A percentile compares a stretch with the other conserved stretches of the same genome.
phyloP scores from a whole-genome alignment of 1,284 basidiomycete genomes.

The Termitomyces sp. region DNA sequence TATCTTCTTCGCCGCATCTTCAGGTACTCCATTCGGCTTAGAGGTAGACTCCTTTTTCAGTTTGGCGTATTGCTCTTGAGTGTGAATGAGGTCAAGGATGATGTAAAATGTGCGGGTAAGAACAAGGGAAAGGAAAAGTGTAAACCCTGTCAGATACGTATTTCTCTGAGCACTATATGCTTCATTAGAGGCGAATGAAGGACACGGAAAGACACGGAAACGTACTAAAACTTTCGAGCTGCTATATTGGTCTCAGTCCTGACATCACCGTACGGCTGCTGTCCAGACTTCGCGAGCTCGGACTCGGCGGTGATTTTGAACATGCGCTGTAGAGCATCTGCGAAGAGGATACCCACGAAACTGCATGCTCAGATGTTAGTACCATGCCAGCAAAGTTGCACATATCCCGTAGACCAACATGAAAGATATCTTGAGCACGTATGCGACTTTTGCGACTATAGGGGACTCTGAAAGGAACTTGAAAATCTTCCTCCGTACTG shows the following conservation, averaged over 20 bases:
- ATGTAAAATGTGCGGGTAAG: slow-evolving; percentile 91
- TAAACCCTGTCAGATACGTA: slow-evolving; percentile 89
- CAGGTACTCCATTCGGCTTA: slow-evolving; percentile 16
- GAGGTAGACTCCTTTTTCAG: slow-evolving; percentile 59
- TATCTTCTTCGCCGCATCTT: slow-evolving; percentile 57
- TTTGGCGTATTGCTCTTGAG: slow-evolving; percentile 83
- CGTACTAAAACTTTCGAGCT: slow-evolving; percentile 90
- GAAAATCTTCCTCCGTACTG: slow-evolving; percentile 69
- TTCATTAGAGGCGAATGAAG: neutral
- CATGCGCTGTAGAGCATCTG: slow-evolving; percentile 94
- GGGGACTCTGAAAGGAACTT: slow-evolving; percentile 69
- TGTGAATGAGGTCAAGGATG: slow-evolving; percentile 84
- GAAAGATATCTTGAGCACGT: slow-evolving; percentile 89
- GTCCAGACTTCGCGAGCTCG: slow-evolving; percentile 63
- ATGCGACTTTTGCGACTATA: slow-evolving; percentile 69
- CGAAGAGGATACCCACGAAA: slow-evolving; percentile 81
- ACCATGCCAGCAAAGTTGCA: neutral
- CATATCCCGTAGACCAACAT: slow-evolving; percentile 53
- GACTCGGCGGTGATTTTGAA: slow-evolving; percentile 77
- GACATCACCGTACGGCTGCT: slow-evolving; percentile 53
- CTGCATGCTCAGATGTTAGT: slow-evolving; percentile 35
- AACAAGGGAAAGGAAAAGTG: slow-evolving; percentile 90
- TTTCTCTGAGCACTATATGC: slow-evolving; percentile 68
- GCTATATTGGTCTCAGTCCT: slow-evolving; percentile 82
- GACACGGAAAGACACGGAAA: slow-evolving; percentile 13